phyloP scores from a whole-genome alignment of 768 basidiomycete genomes.

The Gloeopeniophorella convolvens region DNA sequence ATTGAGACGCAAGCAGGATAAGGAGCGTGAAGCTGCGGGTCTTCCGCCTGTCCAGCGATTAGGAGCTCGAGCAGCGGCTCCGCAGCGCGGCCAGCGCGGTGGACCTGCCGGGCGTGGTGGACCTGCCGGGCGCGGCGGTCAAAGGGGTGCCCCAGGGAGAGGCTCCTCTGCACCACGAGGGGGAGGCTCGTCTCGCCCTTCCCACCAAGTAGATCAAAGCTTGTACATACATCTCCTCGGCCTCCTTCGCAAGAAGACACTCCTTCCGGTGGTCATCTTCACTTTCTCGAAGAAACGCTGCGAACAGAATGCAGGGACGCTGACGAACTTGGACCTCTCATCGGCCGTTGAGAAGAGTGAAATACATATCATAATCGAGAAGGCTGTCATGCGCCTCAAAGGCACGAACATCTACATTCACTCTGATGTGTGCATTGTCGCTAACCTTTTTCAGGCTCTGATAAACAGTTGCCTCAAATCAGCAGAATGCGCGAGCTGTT shows the following conservation, averaged over 20 bases:
- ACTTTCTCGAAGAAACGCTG: conserved; percentile 96
- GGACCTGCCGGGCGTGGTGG: conserved; percentile 41
- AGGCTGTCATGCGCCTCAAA: conserved; percentile 85
- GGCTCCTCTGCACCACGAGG: conserved; percentile 33
- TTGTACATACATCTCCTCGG: conserved; percentile 90
- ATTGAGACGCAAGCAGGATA: conserved; percentile 90
- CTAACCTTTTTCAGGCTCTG: conserved; percentile 52
- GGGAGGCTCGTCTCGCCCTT: conserved; percentile 41
- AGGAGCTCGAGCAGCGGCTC: conserved; percentile 69
- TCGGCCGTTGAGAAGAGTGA: conserved; percentile 92
- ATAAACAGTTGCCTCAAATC: conserved; percentile 91
- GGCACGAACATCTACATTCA: conserved; percentile 39
- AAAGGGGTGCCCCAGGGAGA: conserved; percentile 27
- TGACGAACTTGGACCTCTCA: conserved; percentile 85
- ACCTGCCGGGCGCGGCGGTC: conserved; percentile 36
- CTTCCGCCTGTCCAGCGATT: conserved; percentile 77
- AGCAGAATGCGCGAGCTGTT: conserved; percentile 83
- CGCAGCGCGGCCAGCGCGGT: conserved; percentile 42
- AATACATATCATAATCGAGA: conserved; percentile 90
- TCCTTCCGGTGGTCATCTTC: conserved; percentile 94
- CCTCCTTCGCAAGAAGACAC: conserved; percentile 73
- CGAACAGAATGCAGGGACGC: conserved; percentile 90
- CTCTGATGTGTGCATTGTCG: conserved; percentile 1
- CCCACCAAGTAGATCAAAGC: conserved; percentile 79
- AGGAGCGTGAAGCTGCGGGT: conserved; percentile 94